These are phyloP conservation scores for Coniochaeta hoffmannii DNA, from an alignment of 2,329 filamentous ascomycete species.

Conservation along the genomic window DNA sequence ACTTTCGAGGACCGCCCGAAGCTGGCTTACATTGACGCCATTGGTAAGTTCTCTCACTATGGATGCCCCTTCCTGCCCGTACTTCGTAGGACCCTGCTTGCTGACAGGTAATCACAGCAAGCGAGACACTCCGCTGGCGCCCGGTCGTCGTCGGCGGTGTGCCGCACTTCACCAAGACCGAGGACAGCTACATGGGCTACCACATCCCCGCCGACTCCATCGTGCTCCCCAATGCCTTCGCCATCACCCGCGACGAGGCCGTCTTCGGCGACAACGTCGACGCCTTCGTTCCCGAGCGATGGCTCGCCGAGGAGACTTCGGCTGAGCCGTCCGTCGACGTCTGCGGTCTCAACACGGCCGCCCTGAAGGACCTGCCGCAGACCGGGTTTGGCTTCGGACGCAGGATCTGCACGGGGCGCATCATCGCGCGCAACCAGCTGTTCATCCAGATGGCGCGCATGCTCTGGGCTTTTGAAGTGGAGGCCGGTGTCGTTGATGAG, in stretches of 20 bases:
- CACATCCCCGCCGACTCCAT: slow-evolving; percentile 34
- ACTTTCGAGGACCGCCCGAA: slow-evolving; percentile 27
- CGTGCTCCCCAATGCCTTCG: slow-evolving; percentile 34
- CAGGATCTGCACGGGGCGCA: slow-evolving; percentile 31
- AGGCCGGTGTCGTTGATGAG: slow-evolving; percentile 19
- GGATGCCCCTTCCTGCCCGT: neutral
- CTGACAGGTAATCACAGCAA: slow-evolving; percentile 13
- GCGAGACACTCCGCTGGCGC: slow-evolving; percentile 38
- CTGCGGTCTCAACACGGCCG: slow-evolving; percentile 8
- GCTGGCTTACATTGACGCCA: slow-evolving; percentile 33
- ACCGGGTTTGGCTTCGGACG: slow-evolving; percentile 41
- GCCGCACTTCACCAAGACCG: slow-evolving; percentile 28
- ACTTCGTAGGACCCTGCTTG: neutral
- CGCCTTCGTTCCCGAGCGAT: slow-evolving; percentile 24
- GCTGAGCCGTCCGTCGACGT: slow-evolving; percentile 3
- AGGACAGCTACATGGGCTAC: slow-evolving; percentile 28
- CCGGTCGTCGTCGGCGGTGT: slow-evolving; percentile 28
- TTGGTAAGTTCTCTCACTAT: slow-evolving; percentile 13
- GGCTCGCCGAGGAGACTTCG: slow-evolving; percentile 13
- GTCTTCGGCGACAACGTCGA: slow-evolving; percentile 30
- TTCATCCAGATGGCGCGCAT: slow-evolving; percentile 32
- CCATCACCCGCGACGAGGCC: slow-evolving; percentile 26
- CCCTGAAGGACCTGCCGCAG: slow-evolving; percentile 20
- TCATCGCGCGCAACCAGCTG: slow-evolving; percentile 39
- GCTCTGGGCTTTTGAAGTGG: slow-evolving; percentile 42